These are phyloP conservation scores for Apophysomyces sp. DNA, from an alignment of 371 early-diverging fungal species.

Conservation along the genomic window DNA sequence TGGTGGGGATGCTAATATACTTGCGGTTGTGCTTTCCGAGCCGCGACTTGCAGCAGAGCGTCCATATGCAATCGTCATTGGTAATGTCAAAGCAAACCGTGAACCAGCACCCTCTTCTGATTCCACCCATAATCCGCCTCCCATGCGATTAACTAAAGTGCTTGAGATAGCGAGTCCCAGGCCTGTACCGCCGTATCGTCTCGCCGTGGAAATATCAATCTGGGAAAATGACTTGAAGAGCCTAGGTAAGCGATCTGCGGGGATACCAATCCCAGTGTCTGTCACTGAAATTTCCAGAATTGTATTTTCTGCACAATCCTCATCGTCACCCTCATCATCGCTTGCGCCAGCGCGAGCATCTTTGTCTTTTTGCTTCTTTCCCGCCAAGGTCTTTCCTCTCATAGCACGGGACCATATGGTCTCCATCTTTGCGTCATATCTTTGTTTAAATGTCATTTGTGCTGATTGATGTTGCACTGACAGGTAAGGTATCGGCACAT, in stretches of 20 bases:
- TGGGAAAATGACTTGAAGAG: constrained; percentile 61
- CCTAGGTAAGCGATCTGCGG: constrained; percentile 55
- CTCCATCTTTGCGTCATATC: constrained; percentile 60
- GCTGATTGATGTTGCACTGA: constrained; percentile 24
- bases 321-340: constrained; percentile 17
- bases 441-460: constrained; percentile 52
- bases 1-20: constrained; percentile 30
- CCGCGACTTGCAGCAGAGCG: constrained; percentile 1
- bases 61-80: constrained; percentile 41
- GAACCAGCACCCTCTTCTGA: constrained; percentile 55
- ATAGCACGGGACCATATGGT: constrained; percentile 26
- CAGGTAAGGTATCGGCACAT: constrained; percentile 24
- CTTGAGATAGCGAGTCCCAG: constrained; percentile 60
- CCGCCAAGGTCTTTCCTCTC: constrained; percentile 5
- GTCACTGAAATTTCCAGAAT: constrained; percentile 58
- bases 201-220: constrained; percentile 59
- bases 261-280: constrained; percentile 62
- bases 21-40: constrained; percentile 13
- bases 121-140: constrained; percentile 63
- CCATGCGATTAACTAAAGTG: constrained; percentile 60
- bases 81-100: constrained; percentile 55
- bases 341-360: constrained; percentile 16
- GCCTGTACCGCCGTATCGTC: constrained; percentile 59
- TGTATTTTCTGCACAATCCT: constrained; percentile 33
- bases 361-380: neutral